Percentiles rank a stretch among this genome's conserved stretches.
These are phyloP conservation scores for Penicillium soppii DNA, from an alignment of 495 filamentous ascomycete species.

Conservation along the genomic window DNA sequence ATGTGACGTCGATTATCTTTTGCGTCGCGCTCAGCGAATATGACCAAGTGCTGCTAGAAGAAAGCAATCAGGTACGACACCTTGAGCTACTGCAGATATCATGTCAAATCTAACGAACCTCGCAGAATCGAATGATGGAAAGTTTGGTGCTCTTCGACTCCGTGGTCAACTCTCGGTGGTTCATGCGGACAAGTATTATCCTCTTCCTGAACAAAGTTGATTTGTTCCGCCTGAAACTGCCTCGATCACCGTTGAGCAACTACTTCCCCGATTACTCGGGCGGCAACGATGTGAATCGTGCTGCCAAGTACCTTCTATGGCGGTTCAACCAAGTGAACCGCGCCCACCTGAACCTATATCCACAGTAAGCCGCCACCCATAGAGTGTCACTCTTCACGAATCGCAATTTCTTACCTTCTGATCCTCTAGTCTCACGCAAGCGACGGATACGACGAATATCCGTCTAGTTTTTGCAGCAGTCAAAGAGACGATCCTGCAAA, in stretches of 20 bases:
- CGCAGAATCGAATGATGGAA: slow-evolving; percentile 98
- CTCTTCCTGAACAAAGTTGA: slow-evolving; percentile 98
- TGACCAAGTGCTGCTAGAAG: slow-evolving; percentile 93
- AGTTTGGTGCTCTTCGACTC: slow-evolving; percentile 97
- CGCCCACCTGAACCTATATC: slow-evolving; percentile 93
- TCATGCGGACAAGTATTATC: slow-evolving; percentile 97
- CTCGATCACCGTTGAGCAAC: slow-evolving; percentile 80
- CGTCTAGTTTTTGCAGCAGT: slow-evolving; percentile 96
- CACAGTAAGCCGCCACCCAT: slow-evolving; percentile 70
- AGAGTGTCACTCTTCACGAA: background rate
- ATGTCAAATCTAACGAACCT: slow-evolving; percentile 4
- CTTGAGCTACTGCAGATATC: background rate
- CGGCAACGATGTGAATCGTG: slow-evolving; percentile 95
- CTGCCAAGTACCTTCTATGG: slow-evolving; percentile 97
- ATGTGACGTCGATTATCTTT: slow-evolving; percentile 99
- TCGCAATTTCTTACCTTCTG: slow-evolving; percentile 29
- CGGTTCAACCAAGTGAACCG: slow-evolving; percentile 98
- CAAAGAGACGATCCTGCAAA: slow-evolving; percentile 98
- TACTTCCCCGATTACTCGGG: slow-evolving; percentile 99
- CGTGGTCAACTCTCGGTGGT: slow-evolving; percentile 98
- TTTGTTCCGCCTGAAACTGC: slow-evolving; percentile 92
- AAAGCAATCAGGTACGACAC: slow-evolving; percentile 82
- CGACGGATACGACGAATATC: slow-evolving; percentile 97
- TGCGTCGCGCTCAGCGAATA: slow-evolving; percentile 98
- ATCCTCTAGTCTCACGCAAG: slow-evolving; percentile 80